Evolutionary conservation across 345 rosid genomes (phyloP).

Genomic region (Mercurialis annua): DNA sequence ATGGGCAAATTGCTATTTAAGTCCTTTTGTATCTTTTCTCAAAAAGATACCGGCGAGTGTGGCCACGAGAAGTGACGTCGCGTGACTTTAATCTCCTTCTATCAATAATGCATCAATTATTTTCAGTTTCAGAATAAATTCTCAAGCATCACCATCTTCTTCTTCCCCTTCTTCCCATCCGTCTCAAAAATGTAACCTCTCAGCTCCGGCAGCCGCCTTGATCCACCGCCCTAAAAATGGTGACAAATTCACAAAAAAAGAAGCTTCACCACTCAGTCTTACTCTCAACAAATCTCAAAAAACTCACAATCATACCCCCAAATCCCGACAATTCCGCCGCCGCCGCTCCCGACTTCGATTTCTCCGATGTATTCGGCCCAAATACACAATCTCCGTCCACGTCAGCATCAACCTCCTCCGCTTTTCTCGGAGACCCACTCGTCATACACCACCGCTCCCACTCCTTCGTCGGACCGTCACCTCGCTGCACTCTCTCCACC

Average conservation of each 20-base stretch:
- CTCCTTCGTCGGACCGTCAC: constrained; percentile 75
- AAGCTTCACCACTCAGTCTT: constrained; percentile 43
- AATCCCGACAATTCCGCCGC: constrained; percentile 19
- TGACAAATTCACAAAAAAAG: constrained; percentile 44
- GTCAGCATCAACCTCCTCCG: constrained; percentile 19
- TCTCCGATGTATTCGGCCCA: constrained; percentile 59
- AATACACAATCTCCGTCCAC: constrained; percentile 25
- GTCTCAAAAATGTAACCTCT: constrained; percentile 31
- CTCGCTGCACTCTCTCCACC: constrained; percentile 51
- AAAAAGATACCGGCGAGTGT: background rate
- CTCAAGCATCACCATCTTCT: background rate
- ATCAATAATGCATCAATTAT: too few relatives aligned
- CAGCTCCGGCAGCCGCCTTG: constrained; percentile 17
- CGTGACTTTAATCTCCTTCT: background rate
- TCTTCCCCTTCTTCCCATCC: background rate
- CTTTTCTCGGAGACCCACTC: constrained; percentile 37
- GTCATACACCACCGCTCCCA: constrained; percentile 66
- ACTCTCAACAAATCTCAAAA: constrained; percentile 41
- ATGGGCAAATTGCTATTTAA: too few relatives aligned
- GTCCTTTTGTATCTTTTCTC: too few relatives aligned
- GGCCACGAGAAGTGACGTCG: background rate
- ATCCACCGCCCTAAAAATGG: constrained; percentile 25
- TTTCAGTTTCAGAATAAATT: background rate
- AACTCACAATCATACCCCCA: constrained; percentile 53
- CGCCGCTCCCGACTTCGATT: constrained; percentile 44